A percentile compares a stretch with the other conserved stretches of the same genome.
Conservation (phyloP, 2,329 filamentous ascomycete species). For the Apiospora arundinis region DNA sequence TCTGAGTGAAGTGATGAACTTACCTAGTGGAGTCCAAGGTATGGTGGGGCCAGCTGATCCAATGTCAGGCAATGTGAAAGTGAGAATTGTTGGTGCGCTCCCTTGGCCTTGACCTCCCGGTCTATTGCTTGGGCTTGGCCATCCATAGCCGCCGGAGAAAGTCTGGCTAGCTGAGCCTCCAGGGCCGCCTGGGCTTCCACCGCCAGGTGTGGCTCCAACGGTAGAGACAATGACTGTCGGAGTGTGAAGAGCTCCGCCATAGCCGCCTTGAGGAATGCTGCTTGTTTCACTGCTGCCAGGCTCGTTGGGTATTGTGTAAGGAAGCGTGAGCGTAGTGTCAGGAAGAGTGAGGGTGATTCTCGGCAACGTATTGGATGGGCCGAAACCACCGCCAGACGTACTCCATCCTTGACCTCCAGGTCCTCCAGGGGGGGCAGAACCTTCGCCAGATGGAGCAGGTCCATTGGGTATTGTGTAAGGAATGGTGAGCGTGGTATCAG, state of each 20-base stretch:
- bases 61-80: conserved; percentile 26
- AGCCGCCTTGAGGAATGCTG: conserved; percentile 14
- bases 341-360: conserved; percentile 4
- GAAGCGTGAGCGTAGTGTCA: background rate
- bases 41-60: conserved; percentile 25
- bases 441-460: background rate
- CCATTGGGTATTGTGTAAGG: background rate
- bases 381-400: background rate
- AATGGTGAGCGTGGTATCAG: background rate
- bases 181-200: conserved; percentile 20
- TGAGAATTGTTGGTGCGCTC: conserved; percentile 25
- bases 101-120: conserved; percentile 19
- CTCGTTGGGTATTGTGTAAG: background rate
- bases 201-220: conserved; percentile 18
- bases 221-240: conserved; percentile 23
- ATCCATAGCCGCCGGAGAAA: conserved; percentile 25
- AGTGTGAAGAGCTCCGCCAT: background rate
- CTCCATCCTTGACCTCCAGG: conserved; percentile 21
- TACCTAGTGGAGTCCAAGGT: conserved; percentile 28
- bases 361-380: background rate
- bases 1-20: background rate
- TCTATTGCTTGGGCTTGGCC: background rate
- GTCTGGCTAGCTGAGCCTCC: conserved; percentile 29
- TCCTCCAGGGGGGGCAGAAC: conserved; percentile 16
- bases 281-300: background rate